These are phyloP conservation scores for Marasmius oreades DNA, from an alignment of 1,284 basidiomycete species.

Conservation along the genomic window DNA sequence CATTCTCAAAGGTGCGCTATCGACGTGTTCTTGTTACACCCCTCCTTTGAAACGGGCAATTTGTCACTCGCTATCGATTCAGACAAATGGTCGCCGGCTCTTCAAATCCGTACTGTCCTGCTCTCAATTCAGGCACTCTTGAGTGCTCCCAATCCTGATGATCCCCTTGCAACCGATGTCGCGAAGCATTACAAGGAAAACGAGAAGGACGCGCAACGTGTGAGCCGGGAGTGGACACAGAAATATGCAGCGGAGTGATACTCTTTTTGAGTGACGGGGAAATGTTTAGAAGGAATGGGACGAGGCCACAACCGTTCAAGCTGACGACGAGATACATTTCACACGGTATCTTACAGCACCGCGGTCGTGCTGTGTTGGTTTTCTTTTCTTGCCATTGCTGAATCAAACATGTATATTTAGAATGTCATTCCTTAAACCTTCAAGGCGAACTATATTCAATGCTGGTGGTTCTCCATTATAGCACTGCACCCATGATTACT, in stretches of 20 bases:
- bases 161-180: slow-evolving; percentile 97
- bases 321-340: no score
- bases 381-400: no score
- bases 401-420: no score
- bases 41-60: not conserved
- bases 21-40: slow-evolving; percentile 4
- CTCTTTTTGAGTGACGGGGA: no score
- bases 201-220: slow-evolving; percentile 81
- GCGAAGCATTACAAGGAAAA: slow-evolving; percentile 99
- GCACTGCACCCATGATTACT: not conserved
- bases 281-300: no score
- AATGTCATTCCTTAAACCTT: no score
- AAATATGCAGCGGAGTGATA: slow-evolving; percentile 56
- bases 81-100: slow-evolving; percentile 93
- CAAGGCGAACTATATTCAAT: not conserved
- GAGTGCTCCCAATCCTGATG: slow-evolving; percentile 96
- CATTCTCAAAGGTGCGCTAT: slow-evolving; percentile 82
- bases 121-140: slow-evolving; percentile 95
- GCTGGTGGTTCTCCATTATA: not conserved
- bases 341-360: no score
- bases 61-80: not conserved
- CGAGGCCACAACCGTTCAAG: no score
- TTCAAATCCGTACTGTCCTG: slow-evolving; percentile 97
- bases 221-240: slow-evolving; percentile 81
- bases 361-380: no score